Base-by-base conservation (phyloP, 352 stramenopile genomes). In the Albugo candida region DNA sequence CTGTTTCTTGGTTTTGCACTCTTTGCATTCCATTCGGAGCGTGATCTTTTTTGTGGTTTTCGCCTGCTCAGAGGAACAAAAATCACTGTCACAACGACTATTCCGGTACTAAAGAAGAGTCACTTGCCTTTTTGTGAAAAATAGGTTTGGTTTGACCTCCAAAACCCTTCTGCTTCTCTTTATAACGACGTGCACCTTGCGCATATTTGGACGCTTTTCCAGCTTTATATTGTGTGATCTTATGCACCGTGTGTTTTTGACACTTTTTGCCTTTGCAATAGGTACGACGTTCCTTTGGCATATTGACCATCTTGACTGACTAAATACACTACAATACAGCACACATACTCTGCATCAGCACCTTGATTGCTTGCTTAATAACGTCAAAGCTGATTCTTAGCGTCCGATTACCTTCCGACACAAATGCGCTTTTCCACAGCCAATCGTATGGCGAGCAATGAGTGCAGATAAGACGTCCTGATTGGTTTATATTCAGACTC, bases 111-210 rank as follows among this genome's bases (percentile, higher is more conserved):
- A 48, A 8, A 18, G 17, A 42, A 8, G 16, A 42, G 36, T 36
- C 31, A n/a, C 55, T 47, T 47, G 67, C 64, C 79, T 99, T 99
- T 83, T 99, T 99, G 91, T 99, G 96, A 78, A 99, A 99, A 45
- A 99, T 87, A 55, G 96, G 96, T 91, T 99, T 99, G 59, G 96
- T 99, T 80, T 99, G 96, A 75, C 96, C 96, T 88, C 96, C 96
- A 70, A 97, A 99, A 73, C 96, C 96, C 84, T 97, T 97, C 77
- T 99, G 96, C 86, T 99, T 99, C 51, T 88, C 81, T 62, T 98
- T 88, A 72, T 99, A 99, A 81, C 96, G 94, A 84, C 96, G 92
- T 45, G 70, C 63, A 56, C 74, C 89, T 75, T 99, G 96, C 47
- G 96, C 95, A 71, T 96, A 99, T 81, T 99, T 98, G 53, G 92